phyloP scores from a whole-genome alignment of 108 stramenopile genomes.

The Fragilaria crotonensis region DNA sequence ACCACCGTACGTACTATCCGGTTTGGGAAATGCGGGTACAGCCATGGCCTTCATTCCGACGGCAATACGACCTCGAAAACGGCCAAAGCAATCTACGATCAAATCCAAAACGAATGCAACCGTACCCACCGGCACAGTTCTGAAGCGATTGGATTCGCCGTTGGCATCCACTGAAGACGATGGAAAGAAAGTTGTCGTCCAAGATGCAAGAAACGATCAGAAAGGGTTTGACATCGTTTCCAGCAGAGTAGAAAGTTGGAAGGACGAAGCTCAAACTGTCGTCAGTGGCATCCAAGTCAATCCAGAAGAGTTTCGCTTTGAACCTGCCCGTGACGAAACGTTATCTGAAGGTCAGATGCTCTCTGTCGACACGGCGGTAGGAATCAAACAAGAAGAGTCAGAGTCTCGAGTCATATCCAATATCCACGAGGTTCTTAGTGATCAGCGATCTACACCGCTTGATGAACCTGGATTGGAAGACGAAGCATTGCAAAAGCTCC shows the following conservation, averaged over 20 bases:
- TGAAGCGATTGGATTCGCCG: too few species aligned
- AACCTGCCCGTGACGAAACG: background rate
- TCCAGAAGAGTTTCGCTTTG: background rate
- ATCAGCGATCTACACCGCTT: background rate
- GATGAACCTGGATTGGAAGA: background rate
- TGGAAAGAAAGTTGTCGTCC: too few species aligned
- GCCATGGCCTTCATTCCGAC: conserved; percentile 62
- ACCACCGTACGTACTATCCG: background rate
- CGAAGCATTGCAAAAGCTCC: conserved; percentile 33
- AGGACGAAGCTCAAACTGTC: background rate
- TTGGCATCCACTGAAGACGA: too few species aligned
- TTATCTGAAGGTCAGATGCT: background rate
- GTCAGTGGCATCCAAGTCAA: background rate
- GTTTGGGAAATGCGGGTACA: conserved; percentile 57
- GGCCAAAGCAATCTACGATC: background rate
- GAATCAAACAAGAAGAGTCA: conserved; percentile 4
- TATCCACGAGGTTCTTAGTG: conserved; percentile 1
- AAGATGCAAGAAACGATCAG: too few species aligned
- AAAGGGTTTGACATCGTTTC: background rate
- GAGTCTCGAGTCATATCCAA: conserved; percentile 2
- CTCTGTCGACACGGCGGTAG: background rate
- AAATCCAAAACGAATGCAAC: background rate
- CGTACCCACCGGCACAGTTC: background rate
- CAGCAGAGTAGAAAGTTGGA: background rate
- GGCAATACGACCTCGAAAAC: conserved; percentile 25